Evolutionary conservation across 1,284 basidiomycete species (phyloP).

Genomic region (Butyriboletus appendiculatus): DNA sequence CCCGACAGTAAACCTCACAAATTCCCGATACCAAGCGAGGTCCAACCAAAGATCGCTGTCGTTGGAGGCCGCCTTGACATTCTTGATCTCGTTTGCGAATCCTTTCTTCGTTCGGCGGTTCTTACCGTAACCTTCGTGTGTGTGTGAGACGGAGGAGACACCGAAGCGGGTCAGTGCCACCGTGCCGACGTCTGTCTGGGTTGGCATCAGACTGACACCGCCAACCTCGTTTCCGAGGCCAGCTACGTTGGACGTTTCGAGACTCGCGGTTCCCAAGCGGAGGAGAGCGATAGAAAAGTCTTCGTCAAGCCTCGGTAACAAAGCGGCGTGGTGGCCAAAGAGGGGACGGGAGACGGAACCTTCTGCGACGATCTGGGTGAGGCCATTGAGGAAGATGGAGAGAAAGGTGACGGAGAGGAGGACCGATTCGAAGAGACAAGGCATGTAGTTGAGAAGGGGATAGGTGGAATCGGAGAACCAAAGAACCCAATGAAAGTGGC

Average conservation of each 20-base stretch:
- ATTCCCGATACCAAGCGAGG: constrained; percentile 48
- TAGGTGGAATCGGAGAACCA: constrained; percentile 52
- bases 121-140: constrained; percentile 25
- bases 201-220: constrained; percentile 41
- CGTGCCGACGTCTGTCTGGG: constrained; percentile 26
- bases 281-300: constrained; percentile 72
- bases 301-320: constrained; percentile 59
- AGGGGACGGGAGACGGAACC: constrained; percentile 48
- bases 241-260: constrained; percentile 69
- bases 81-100: constrained; percentile 51
- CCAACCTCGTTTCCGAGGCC: constrained; percentile 76
- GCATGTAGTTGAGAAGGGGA: constrained; percentile 71
- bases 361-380: constrained; percentile 65
- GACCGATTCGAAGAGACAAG: constrained; percentile 66
- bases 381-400: constrained; percentile 55
- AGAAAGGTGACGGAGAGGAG: constrained; percentile 56
- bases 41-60: constrained; percentile 44
- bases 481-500: constrained; percentile 66
- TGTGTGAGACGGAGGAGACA: constrained; percentile 38
- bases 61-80: constrained; percentile 40
- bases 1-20: constrained; percentile 38
- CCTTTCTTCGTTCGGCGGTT: constrained; percentile 34
- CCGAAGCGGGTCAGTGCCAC: constrained; percentile 48
- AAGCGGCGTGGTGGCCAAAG: constrained; percentile 45
- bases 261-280: constrained; percentile 68